phyloP scores from a whole-genome alignment of 164 flowering plant species.

The Macadamia integrifolia region DNA sequence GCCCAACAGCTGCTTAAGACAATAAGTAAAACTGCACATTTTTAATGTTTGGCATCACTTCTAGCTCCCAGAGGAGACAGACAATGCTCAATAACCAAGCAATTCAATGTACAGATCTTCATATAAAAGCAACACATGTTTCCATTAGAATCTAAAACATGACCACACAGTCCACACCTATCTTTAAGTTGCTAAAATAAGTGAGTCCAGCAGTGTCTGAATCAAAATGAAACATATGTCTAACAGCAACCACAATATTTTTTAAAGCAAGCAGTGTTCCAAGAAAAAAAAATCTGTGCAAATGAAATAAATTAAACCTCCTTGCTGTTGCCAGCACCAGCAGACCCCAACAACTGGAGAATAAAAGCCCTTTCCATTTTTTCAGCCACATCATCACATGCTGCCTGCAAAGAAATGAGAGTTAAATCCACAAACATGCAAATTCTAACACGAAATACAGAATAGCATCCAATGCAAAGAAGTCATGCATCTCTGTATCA shows the following conservation, averaged over 20 bases:
- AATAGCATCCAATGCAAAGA: no score
- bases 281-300: not conserved
- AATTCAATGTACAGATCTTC: not conserved
- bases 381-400: slow-evolving; percentile 62
- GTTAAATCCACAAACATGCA: not conserved
- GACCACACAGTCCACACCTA: not conserved
- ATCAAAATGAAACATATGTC: not conserved
- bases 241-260: not conserved
- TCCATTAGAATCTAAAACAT: not conserved
- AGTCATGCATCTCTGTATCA: no score
- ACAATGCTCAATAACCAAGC: no score
- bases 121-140: no score
- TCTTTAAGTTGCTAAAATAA: not conserved
- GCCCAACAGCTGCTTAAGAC: no score
- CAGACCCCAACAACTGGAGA: slow-evolving; percentile 54
- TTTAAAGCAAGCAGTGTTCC: no score
- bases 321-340: slow-evolving; percentile 27
- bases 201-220: not conserved
- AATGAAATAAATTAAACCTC: slow-evolving; percentile 41
- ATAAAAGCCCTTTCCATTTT: slow-evolving; percentile 69
- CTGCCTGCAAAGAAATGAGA: slow-evolving; percentile 40
- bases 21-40: no score
- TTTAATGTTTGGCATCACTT: no score
- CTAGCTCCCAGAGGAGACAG: no score
- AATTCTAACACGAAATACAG: no score